Base-by-base conservation (phyloP, 257 asterid species). In the Ilex asprella region DNA sequence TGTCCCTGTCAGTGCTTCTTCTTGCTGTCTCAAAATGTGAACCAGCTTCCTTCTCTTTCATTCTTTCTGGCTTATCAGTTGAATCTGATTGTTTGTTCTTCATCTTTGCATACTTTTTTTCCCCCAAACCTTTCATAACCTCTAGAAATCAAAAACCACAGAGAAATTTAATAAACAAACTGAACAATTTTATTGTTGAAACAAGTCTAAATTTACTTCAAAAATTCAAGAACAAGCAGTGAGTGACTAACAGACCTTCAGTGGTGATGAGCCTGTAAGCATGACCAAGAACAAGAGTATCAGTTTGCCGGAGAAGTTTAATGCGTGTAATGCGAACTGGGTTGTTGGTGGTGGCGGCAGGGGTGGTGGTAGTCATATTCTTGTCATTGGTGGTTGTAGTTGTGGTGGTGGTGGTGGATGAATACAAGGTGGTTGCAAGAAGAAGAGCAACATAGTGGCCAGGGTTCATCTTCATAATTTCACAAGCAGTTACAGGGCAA, bases 371-470 rank as follows among this genome's bases (percentile, higher is more conserved):
- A 16, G 80, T 21, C 27, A 21, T 21, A 21, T 21, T 21, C 27
- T 21, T 21, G 27, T 21, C 27, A 21, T 21, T 0, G 60, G 76
- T 2, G 67, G 77, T 71, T 52, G 79, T 39, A n/a, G 80, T 0
- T 58, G 76, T 2, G 67, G 77, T 71, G 55, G 79, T 39, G 55
- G 77, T 27, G 66, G 87, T 1, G 57, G 85, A 58, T 10, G 84
- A 69, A 49, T 78, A 83, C 14, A 79, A 15, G 74, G 96, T 85
- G 81, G 97, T 91, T 69, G 96, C 84, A 71, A 88, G 94, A 66
- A 91, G 94, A 62, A 88, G 95, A 11, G 98, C 94, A 12, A 91
- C 95, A 66, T 84, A 86, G 21, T 88, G 98, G 73, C 94, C 95
- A 8, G 91, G 94, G 65, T 91, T 84, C 74, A 79, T 60, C 74